These are phyloP conservation scores for Suillus occidentalis DNA, from an alignment of 768 basidiomycete genomes.

Conservation along the genomic window DNA sequence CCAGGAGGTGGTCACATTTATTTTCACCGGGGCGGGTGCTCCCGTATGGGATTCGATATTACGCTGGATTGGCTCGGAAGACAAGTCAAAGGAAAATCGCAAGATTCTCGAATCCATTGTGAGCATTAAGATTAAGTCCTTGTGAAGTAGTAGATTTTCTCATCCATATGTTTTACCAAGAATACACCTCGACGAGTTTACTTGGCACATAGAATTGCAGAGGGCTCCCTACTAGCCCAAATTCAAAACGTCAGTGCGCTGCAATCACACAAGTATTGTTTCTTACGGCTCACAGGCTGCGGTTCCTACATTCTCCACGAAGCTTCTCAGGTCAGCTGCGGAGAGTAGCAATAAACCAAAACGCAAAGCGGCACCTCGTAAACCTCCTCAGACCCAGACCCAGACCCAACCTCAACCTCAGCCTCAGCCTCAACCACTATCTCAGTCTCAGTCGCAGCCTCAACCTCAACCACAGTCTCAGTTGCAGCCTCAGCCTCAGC, in stretches of 20 bases:
- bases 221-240: slow-evolving; percentile 56
- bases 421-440: background rate
- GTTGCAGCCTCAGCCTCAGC: background rate
- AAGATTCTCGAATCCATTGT: slow-evolving; percentile 49
- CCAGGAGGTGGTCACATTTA: slow-evolving; percentile 44
- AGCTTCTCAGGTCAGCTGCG: slow-evolving; percentile 51
- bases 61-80: slow-evolving; percentile 61
- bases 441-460: background rate
- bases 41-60: slow-evolving; percentile 58
- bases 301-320: slow-evolving; percentile 52
- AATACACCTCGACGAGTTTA: slow-evolving; percentile 47
- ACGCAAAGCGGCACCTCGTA: slow-evolving; percentile 36
- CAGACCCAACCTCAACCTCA: background rate
- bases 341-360: slow-evolving; percentile 36
- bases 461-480: background rate
- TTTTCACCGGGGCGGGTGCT: slow-evolving; percentile 47
- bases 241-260: slow-evolving; percentile 53
- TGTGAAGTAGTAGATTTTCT: background rate
- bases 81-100: slow-evolving; percentile 51
- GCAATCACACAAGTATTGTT: background rate
- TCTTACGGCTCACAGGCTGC: slow-evolving; percentile 36
- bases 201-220: slow-evolving; percentile 56
- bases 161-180: slow-evolving; percentile 26
- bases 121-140: slow-evolving; percentile 8
- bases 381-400: slow-evolving; percentile 15